Percentiles rank a stretch among this genome's conserved stretches.
Conservation (phyloP, 2,329 filamentous ascomycete species). For the Zymoseptoria tritici region DNA sequence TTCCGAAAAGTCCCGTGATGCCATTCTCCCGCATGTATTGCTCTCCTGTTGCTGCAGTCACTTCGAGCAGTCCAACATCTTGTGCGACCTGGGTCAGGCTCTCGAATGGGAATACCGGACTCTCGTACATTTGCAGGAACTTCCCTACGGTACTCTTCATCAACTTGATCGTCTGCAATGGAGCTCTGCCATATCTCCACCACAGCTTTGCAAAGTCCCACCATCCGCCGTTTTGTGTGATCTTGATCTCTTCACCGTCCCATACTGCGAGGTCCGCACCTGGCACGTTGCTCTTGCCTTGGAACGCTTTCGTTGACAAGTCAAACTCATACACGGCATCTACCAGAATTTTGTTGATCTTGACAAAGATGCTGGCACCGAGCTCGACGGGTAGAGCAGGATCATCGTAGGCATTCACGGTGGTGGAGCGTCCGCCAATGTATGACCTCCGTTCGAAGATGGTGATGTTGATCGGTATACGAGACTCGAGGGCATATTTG, state of each 20-base stretch:
- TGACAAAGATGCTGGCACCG: constrained; percentile 86
- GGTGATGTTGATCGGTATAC: constrained; percentile 67
- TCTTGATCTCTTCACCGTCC: constrained; percentile 71
- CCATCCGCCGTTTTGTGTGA: constrained; percentile 60
- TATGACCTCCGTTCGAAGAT: constrained; percentile 73
- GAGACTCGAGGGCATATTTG: constrained; percentile 56
- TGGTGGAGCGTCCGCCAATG: constrained; percentile 81
- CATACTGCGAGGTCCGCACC: constrained; percentile 66
- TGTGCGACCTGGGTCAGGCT: constrained; percentile 63
- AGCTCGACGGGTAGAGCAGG: constrained; percentile 66
- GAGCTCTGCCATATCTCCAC: constrained; percentile 78
- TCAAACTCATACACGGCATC: constrained; percentile 64
- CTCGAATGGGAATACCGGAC: constrained; percentile 74
- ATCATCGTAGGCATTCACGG: constrained; percentile 68
- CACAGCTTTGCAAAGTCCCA: constrained; percentile 73
- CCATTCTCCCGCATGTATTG: constrained; percentile 63
- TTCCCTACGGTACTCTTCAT: constrained; percentile 63
- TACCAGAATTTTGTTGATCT: constrained; percentile 73
- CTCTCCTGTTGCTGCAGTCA: constrained; percentile 64
- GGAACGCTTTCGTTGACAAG: constrained; percentile 44
- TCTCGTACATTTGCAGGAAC: constrained; percentile 74
- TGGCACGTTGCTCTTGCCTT: constrained; percentile 35
- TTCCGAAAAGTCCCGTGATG: constrained; percentile 60
- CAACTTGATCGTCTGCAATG: constrained; percentile 63
- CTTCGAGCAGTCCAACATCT: constrained; percentile 58